These are phyloP conservation scores for Penicillium chermesinum DNA, from an alignment of 495 filamentous ascomycete genomes.

Conservation along the genomic window DNA sequence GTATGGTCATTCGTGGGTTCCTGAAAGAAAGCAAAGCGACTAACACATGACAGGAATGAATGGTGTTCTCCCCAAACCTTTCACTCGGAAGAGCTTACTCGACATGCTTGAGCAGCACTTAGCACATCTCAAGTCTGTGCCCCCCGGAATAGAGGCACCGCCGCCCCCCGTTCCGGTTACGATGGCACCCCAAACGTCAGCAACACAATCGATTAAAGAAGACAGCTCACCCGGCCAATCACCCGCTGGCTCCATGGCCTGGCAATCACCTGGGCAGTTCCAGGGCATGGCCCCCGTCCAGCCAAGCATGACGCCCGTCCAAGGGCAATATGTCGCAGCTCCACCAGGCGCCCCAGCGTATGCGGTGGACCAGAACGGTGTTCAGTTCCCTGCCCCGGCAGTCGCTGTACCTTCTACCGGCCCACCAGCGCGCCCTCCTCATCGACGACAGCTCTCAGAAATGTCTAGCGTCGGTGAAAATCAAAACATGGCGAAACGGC, in stretches of 20 bases:
- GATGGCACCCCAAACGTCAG: constrained; percentile 47
- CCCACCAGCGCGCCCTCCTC: constrained; percentile 37
- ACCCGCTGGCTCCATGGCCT: constrained; percentile 61
- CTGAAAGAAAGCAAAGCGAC: background rate
- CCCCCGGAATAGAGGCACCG: constrained; percentile 52
- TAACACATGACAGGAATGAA: constrained; percentile 76
- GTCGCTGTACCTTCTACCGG: constrained; percentile 45
- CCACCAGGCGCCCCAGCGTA: constrained; percentile 38
- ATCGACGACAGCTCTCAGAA: constrained; percentile 63
- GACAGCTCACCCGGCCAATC: constrained; percentile 77
- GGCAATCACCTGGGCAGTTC: constrained; percentile 70
- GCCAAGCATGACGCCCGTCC: constrained; percentile 44
- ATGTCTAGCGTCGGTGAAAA: constrained; percentile 55
- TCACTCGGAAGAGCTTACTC: constrained; percentile 91
- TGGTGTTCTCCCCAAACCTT: constrained; percentile 93
- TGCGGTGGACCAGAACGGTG: constrained; percentile 47
- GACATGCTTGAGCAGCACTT: constrained; percentile 88
- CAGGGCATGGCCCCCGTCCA: constrained; percentile 57
- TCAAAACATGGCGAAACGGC: constrained; percentile 53
- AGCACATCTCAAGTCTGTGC: constrained; percentile 62
- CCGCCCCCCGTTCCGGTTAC: constrained; percentile 43
- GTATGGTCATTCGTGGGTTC: constrained; percentile 47
- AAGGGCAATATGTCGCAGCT: constrained; percentile 46
- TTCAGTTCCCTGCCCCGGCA: constrained; percentile 46
- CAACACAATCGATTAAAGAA: constrained; percentile 65